These are phyloP conservation scores for Barnettozyma californica DNA, from an alignment of 805 yeast genomes.

Conservation along the genomic window DNA sequence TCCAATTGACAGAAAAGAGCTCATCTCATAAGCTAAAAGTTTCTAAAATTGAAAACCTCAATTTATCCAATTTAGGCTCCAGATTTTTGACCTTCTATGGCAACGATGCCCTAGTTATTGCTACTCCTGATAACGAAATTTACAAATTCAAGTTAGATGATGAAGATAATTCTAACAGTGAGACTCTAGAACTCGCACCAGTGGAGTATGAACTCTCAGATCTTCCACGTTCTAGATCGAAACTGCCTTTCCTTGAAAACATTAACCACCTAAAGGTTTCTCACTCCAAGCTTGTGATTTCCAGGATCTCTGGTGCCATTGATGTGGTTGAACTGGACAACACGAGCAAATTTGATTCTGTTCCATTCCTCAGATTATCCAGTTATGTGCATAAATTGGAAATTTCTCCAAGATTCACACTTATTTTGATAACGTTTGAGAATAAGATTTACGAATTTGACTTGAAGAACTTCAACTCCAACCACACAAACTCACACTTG, in stretches of 20 bases:
- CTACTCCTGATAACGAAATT: conserved; percentile 60
- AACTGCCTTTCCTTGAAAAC: conserved; percentile 42
- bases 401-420: conserved; percentile 46
- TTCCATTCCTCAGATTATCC: conserved; percentile 52
- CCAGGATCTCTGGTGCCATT: conserved; percentile 62
- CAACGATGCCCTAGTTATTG: conserved; percentile 41
- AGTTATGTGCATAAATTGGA: conserved; percentile 54
- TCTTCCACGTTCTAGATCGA: conserved; percentile 29
- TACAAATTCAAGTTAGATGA: conserved; percentile 30
- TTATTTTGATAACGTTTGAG: conserved; percentile 66
- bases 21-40: conserved; percentile 38
- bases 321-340: conserved; percentile 39
- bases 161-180: conserved; percentile 30
- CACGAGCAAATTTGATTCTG: conserved; percentile 22
- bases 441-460: conserved; percentile 71
- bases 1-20: conserved; percentile 45
- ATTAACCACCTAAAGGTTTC: conserved; percentile 50
- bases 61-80: conserved; percentile 46
- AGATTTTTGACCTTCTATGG: conserved; percentile 44
- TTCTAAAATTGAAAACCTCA: conserved; percentile 41
- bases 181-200: conserved; percentile 6
- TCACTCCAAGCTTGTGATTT: conserved; percentile 44
- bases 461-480: conserved; percentile 16
- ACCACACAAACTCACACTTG: conserved; percentile 26
- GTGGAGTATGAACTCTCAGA: conserved; percentile 36